Conservation (phyloP, 345 rosid species). For the Bruguiera sexangula region DNA sequence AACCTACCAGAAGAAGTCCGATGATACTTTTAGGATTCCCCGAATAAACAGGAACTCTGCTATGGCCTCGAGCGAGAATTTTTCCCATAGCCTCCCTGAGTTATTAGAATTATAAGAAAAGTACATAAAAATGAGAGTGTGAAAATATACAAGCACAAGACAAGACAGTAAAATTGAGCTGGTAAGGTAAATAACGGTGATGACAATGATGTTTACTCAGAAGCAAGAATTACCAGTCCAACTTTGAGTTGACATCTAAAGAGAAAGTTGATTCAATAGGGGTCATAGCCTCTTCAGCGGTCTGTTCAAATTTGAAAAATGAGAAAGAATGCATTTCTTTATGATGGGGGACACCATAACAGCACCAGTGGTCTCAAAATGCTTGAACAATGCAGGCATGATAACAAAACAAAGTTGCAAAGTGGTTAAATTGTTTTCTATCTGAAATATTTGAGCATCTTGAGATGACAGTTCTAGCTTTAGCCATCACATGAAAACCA, state of each 20-base stretch:
- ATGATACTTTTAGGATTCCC: constrained; percentile 81
- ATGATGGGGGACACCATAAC: not conserved
- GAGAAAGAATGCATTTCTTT: constrained; percentile 4
- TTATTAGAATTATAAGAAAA: constrained; percentile 14
- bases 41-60: constrained; percentile 90
- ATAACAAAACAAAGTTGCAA: not conserved
- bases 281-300: constrained; percentile 99
- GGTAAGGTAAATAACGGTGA: not conserved
- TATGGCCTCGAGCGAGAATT: constrained; percentile 91
- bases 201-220: constrained; percentile 4
- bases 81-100: constrained; percentile 91
- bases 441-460: too few relatives aligned
- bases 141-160: not conserved
- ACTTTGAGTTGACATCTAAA: constrained; percentile 89
- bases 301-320: constrained; percentile 43
- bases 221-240: constrained; percentile 71
- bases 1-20: constrained; percentile 85
- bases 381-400: not conserved
- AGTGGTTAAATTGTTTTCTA: too few relatives aligned
- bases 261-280: constrained; percentile 98
- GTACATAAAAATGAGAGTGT: not conserved
- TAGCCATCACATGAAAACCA: not conserved
- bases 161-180: not conserved
- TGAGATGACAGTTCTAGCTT: constrained; percentile 2
- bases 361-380: not conserved